Evolutionary conservation across 2,329 filamentous ascomycete genomes (phyloP).

Genomic region (Niveomyces coronatus): DNA sequence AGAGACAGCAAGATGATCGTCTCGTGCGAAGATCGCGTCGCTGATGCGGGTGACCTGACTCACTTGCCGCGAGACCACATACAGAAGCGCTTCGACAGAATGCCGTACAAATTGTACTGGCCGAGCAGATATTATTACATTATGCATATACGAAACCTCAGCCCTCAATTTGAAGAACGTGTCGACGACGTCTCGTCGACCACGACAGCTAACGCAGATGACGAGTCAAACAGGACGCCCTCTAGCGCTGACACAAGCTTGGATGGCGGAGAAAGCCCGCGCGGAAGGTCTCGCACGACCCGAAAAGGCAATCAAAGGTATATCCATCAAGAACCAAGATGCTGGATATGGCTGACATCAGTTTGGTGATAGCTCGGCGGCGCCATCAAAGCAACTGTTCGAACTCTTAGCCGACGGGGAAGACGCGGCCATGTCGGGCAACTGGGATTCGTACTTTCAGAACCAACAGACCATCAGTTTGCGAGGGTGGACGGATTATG

Average conservation of each 20-base stretch:
- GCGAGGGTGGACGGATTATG: neutral
- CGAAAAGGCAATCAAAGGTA: neutral
- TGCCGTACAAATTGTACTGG: slow-evolving; percentile 4
- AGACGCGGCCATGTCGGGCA: neutral
- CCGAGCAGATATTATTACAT: neutral
- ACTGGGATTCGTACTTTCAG: neutral
- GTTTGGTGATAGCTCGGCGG: too few species aligned
- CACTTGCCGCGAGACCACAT: neutral
- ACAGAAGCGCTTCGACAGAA: neutral
- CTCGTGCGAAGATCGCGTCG: neutral
- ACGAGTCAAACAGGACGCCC: neutral
- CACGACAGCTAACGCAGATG: neutral
- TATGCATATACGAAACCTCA: neutral
- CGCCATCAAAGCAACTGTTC: too few species aligned
- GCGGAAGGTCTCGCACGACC: neutral
- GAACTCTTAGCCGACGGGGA: neutral
- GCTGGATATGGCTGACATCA: too few species aligned
- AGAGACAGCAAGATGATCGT: neutral
- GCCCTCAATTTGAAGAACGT: neutral
- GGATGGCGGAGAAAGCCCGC: neutral
- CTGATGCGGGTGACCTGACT: neutral
- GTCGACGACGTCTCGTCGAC: neutral
- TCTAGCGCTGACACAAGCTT: neutral
- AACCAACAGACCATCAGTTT: neutral
- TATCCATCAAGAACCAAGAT: neutral